Evolutionary conservation across 306 rosid species (phyloP).

Genomic region (Sindora glabra): DNA sequence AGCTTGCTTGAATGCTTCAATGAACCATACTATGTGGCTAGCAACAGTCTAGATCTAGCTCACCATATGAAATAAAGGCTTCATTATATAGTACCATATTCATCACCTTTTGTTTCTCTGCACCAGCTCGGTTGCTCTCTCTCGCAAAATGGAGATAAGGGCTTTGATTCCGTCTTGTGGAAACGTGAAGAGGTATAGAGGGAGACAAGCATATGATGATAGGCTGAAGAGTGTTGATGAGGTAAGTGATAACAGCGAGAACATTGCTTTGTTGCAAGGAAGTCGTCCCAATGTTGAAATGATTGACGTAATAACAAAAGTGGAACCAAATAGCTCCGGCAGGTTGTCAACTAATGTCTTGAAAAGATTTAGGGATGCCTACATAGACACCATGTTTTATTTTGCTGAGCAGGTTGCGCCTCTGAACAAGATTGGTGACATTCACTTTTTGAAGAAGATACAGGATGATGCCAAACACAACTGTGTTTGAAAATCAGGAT

Average conservation of each 20-base stretch:
- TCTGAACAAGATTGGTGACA: conserved; percentile 29
- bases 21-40: too few relatives aligned
- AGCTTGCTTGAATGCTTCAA: too few relatives aligned
- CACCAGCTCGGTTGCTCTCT: not conserved
- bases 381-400: conserved; percentile 41
- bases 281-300: not conserved
- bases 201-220: conserved; percentile 25
- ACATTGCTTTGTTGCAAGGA: not conserved
- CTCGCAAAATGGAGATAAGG: conserved; percentile 15
- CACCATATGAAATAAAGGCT: too few relatives aligned
- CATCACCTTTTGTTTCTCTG: not conserved
- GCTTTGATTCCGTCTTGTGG: conserved; percentile 14
- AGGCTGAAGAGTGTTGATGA: conserved; percentile 29
- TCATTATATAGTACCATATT: too few relatives aligned
- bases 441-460: conserved; percentile 20
- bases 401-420: conserved; percentile 42
- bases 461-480: conserved; percentile 5
- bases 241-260: not conserved
- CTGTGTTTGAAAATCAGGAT: conserved; percentile 6
- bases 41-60: too few relatives aligned
- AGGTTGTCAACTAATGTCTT: conserved; percentile 7
- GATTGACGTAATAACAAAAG: conserved; percentile 8
- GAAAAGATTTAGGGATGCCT: conserved; percentile 46
- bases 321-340: conserved; percentile 26
- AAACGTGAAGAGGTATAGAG: conserved; percentile 22